These are phyloP conservation scores for Annulohypoxylon stygium DNA, from an alignment of 495 filamentous ascomycete species.

Conservation along the genomic window DNA sequence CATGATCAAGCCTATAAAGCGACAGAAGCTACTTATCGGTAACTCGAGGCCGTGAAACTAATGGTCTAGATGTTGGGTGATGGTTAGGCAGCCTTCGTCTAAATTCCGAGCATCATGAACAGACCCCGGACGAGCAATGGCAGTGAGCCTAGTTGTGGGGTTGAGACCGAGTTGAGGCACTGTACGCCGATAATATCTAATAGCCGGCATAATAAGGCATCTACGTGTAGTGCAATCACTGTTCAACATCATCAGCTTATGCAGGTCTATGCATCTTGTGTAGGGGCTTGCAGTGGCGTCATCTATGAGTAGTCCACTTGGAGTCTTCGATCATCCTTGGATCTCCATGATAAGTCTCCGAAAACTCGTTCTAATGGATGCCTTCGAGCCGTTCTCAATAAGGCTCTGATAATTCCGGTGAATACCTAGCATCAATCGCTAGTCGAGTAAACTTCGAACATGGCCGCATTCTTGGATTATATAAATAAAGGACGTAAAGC, in stretches of 20 bases:
- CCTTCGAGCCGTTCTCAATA: too few relatives aligned
- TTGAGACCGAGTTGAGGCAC: background rate
- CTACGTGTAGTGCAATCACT: background rate
- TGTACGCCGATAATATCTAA: background rate
- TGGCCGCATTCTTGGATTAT: too few relatives aligned
- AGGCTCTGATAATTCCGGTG: too few relatives aligned
- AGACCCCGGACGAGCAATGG: background rate
- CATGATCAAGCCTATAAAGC: background rate
- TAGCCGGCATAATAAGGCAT: background rate
- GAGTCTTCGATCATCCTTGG: background rate
- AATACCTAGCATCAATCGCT: too few relatives aligned
- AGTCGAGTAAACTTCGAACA: too few relatives aligned
- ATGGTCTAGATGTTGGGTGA: conserved; percentile 8
- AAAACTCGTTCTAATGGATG: background rate
- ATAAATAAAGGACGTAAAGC: too few relatives aligned
- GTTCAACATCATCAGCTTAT: background rate
- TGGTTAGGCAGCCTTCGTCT: conserved; percentile 22
- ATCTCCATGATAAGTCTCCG: background rate
- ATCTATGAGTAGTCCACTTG: background rate
- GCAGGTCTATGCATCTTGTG: background rate
- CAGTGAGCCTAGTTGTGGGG: conserved; percentile 4
- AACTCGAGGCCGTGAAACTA: background rate
- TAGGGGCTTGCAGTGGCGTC: background rate
- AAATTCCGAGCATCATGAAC: background rate
- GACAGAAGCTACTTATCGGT: background rate